These are phyloP conservation scores for Oxyria digyna DNA, from an alignment of 148 eudicot species.

Conservation along the genomic window DNA sequence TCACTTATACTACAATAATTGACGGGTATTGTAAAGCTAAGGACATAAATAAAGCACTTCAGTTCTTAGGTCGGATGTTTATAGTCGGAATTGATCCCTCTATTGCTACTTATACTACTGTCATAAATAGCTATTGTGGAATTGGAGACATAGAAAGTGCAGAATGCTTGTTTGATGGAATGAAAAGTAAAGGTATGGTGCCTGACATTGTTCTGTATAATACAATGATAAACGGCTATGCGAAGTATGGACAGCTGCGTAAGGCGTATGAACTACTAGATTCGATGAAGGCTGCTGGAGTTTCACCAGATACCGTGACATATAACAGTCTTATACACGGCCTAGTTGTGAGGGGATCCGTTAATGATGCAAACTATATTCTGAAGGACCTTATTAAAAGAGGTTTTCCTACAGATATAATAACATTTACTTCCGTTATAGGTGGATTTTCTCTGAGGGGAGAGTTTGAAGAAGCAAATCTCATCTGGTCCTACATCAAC, in stretches of 20 bases:
- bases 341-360: constrained; percentile 23
- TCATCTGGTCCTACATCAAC: constrained; percentile 30
- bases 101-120: constrained; percentile 27
- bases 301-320: constrained; percentile 32
- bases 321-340: constrained; percentile 37
- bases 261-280: constrained; percentile 29
- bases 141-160: constrained; percentile 25
- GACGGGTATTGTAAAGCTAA: constrained; percentile 27
- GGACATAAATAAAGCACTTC: constrained; percentile 21
- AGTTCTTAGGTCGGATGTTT: constrained; percentile 27
- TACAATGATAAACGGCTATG: constrained; percentile 34
- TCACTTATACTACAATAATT: constrained; percentile 28
- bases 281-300: constrained; percentile 25
- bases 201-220: constrained; percentile 31
- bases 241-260: constrained; percentile 21
- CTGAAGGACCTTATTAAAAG: constrained; percentile 27
- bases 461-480: constrained; percentile 31
- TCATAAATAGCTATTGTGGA: constrained; percentile 25
- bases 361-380: constrained; percentile 26
- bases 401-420: constrained; percentile 35
- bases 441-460: constrained; percentile 27
- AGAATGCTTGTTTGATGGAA: constrained; percentile 17
- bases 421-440: constrained; percentile 26
- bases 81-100: constrained; percentile 32
- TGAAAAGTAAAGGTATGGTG: constrained; percentile 20